Conservation (phyloP, 2,329 filamentous ascomycete genomes). For the Hirsutella minnesotensis region DNA sequence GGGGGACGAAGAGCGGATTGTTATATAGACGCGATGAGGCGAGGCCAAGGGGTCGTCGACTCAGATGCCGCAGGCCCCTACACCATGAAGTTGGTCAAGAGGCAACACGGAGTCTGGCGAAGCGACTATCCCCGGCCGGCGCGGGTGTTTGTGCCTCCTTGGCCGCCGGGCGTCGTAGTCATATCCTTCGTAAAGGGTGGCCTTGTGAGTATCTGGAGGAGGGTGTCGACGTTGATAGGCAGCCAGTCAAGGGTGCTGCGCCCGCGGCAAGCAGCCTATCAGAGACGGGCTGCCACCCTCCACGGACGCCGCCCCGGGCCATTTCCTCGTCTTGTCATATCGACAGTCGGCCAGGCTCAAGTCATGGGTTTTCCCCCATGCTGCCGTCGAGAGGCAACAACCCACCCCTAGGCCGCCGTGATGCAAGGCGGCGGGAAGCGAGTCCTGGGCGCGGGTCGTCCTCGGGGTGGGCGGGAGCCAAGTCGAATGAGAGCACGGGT, state of each 20-base stretch:
- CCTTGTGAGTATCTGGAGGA: slow-evolving; percentile 12
- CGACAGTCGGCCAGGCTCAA: background rate
- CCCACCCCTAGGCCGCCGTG: background rate
- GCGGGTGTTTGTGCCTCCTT: background rate
- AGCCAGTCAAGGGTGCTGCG: slow-evolving; percentile 8
- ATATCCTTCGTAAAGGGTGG: slow-evolving; percentile 7
- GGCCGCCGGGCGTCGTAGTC: slow-evolving; percentile 1
- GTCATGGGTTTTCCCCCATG: background rate
- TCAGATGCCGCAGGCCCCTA: background rate
- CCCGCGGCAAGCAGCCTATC: slow-evolving; percentile 12
- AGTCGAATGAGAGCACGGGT: background rate
- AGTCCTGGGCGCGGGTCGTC: background rate
- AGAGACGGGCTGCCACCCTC: background rate
- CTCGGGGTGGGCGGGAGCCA: background rate
- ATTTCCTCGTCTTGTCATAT: background rate
- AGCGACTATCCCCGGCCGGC: background rate
- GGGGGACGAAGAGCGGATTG: background rate
- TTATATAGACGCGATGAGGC: no score
- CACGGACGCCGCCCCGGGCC: background rate
- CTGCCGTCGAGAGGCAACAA: background rate
- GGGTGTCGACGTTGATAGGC: slow-evolving; percentile 12
- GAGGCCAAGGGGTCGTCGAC: background rate
- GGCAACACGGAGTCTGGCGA: background rate
- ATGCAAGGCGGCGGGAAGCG: background rate
- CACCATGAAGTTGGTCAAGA: background rate